These are phyloP conservation scores for Podospora conica DNA, from an alignment of 495 filamentous ascomycete species.

Conservation along the genomic window DNA sequence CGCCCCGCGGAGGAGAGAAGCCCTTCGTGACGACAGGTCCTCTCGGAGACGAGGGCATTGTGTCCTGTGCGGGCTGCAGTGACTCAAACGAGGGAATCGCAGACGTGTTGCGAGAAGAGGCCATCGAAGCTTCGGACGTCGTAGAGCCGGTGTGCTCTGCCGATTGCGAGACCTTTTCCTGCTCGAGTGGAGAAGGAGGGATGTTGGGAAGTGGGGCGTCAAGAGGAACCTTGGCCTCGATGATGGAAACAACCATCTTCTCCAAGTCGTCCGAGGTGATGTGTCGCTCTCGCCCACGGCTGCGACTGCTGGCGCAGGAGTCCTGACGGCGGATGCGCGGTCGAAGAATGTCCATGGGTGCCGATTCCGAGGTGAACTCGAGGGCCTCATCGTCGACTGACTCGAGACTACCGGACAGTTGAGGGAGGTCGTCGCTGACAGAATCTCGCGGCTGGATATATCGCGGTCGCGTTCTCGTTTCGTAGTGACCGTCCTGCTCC, in stretches of 20 bases:
- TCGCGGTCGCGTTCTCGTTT: slow-evolving; percentile 30
- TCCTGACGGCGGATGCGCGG: slow-evolving; percentile 53
- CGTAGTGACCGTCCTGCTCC: slow-evolving; percentile 5
- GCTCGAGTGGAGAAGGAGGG: slow-evolving; percentile 12
- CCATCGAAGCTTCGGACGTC: slow-evolving; percentile 25
- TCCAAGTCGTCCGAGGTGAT: slow-evolving; percentile 82
- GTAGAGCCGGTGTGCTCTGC: slow-evolving; percentile 32
- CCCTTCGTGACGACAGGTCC: slow-evolving; percentile 74
- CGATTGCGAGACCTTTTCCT: slow-evolving; percentile 23
- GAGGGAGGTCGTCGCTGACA: slow-evolving; percentile 56
- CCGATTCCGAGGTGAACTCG: slow-evolving; percentile 55
- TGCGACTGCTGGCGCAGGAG: slow-evolving; percentile 51
- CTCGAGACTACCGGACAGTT: slow-evolving; percentile 87
- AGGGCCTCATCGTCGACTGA: slow-evolving; percentile 76
- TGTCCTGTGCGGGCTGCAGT: slow-evolving; percentile 29
- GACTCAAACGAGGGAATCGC: slow-evolving; percentile 26
- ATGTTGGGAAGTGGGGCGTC: slow-evolving; percentile 52
- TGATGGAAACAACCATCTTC: slow-evolving; percentile 79
- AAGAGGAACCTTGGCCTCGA: slow-evolving; percentile 71
- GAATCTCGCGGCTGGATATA: slow-evolving; percentile 35
- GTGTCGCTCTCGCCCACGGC: slow-evolving; percentile 75
- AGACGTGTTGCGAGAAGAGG: slow-evolving; percentile 25
- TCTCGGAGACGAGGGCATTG: slow-evolving; percentile 40
- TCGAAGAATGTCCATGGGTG: slow-evolving; percentile 50
- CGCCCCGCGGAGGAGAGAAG: slow-evolving; percentile 75